Evolutionary conservation across 179 eudicot genomes (phyloP), one percentile per base, ranked within the genome.

Genomic region (Beta macrorhiza): DNA sequence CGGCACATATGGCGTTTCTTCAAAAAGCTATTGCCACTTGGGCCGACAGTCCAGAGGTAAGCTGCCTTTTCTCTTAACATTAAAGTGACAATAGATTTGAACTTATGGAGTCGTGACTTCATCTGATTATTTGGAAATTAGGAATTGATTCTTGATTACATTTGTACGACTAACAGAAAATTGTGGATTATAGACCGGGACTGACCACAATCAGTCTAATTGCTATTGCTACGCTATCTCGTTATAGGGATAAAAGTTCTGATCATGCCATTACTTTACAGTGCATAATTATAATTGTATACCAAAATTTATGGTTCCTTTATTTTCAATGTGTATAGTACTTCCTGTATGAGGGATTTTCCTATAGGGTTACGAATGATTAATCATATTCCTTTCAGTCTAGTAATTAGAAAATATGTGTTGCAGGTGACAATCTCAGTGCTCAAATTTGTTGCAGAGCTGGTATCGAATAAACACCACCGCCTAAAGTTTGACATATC

Each of bases 11-110:
- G 91, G 91, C 97, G 6, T 84, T 96, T 88, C 93, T 96, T 71
- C 79, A 92, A 81, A 93, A 87, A 89, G 90, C 96, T 79, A 85
- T 91, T 76, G 86, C 89, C 74, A 89, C 89, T 82, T 96, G 97
- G 94, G 90, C 91, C 74, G 96, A 94, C 87, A 82, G 91, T 82
- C 99, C 99, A 55, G 77, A 92, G 98, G 99, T 96, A 77, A 75
- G 29, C 29, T 72, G 67, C 57, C 64, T 71, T 82, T 69, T 68
- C 71, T 19, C 19, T 75, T 19, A 59, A 49, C 11, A 52, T 47
- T 57, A 62, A 19, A 20, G 2, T 45, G 20, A 76, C 58, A 76
- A 22, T 53, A 3, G 15, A 56, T 45, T 7, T 16, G 45, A 17
- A 73, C 12, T 42, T 68, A n/a, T 14, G 9, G 22, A 73, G 45